These are phyloP conservation scores for Pichia sorboxylosa DNA, from an alignment of 1,139 yeast species.

Conservation along the genomic window DNA sequence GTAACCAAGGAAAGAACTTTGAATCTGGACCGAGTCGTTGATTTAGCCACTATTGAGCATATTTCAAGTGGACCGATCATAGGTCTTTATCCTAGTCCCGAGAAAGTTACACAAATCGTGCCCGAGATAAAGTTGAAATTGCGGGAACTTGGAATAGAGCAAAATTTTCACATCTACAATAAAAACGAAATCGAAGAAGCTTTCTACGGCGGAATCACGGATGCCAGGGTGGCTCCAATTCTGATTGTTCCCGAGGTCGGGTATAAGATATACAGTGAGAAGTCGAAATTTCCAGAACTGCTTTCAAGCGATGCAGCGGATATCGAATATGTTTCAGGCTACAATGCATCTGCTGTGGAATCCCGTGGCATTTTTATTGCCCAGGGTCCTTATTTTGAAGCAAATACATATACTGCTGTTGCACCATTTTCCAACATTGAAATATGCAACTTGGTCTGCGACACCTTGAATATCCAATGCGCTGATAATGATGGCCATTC, in stretches of 20 bases:
- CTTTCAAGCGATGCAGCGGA: not conserved
- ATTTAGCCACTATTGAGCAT: conserved; percentile 41
- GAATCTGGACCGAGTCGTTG: conserved; percentile 58
- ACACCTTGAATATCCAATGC: conserved; percentile 46
- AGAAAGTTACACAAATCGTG: conserved; percentile 28
- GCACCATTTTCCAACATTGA: conserved; percentile 64
- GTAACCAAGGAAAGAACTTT: conserved; percentile 57
- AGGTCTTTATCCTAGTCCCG: conserved; percentile 52
- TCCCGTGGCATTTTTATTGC: conserved; percentile 81
- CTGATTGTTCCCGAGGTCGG: conserved; percentile 83
- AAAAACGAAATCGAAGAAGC: not conserved
- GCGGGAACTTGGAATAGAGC: conserved; percentile 39
- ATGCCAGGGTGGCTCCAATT: conserved; percentile 54
- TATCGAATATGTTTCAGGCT: conserved; percentile 43
- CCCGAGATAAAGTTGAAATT: conserved; percentile 24
- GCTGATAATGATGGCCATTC: conserved; percentile 20
- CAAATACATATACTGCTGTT: conserved; percentile 31
- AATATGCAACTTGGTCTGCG: conserved; percentile 66
- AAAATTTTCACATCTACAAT: conserved; percentile 29
- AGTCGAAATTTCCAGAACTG: not conserved
- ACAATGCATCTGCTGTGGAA: conserved; percentile 58
- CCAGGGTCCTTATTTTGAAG: conserved; percentile 56
- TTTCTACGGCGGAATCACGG: too few relatives aligned
- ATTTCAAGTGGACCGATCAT: conserved; percentile 85
- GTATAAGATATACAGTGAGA: conserved; percentile 45